Evolutionary conservation across 805 yeast genomes (phyloP), one percentile per base, ranked within the genome.

Genomic region (Helenozyma rhizophorensis): DNA sequence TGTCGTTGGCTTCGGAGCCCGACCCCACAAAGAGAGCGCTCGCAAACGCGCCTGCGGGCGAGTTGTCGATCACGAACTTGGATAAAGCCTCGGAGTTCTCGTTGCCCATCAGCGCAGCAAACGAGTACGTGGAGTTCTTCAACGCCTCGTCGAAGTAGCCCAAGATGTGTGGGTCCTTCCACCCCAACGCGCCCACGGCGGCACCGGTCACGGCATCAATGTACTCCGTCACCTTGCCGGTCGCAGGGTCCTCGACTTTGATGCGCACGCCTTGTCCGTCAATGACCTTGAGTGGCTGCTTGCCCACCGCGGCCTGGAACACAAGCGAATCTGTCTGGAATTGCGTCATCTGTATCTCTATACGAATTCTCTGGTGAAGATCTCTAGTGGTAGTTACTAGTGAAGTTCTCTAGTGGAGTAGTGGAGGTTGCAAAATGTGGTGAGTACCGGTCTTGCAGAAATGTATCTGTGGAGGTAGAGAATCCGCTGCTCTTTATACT

Each of bases 1-100:
- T 48, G 32, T 56, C 60, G 32, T 54, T 56, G 12, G 58, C 44
- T 36, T 56, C 62, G 17, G 88, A 71, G 32, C 94, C 94, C 2
- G 85, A 75, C 46, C 81, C 81, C 42, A 77, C 72, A 40, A 84
- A 60, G 21, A 64, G 51, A 4, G 70, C 73, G 30, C 63, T 50
- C 27, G 56, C 60, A 45, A 69, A 68, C 6, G 69, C 62, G 11
- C 64, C 68, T n/a, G 45, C 42, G 31, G 72, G 71, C n/a, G 72
- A 66, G 36, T 59, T 53, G 8, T 61, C 65, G 37, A 47, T 30
- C 32, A 51, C 47, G 31, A 50, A 56, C 25, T 54, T 38, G n/a
- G 54, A 56, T 34, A 56, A 49, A 12, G 37, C 44, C 34, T 56
- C 54, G 24, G 56, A 45, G 30, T 46, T 44, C 19, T 51, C 36